phyloP scores from a whole-genome alignment of 2,329 filamentous ascomycete genomes.

The Trichocomaceae sp. region DNA sequence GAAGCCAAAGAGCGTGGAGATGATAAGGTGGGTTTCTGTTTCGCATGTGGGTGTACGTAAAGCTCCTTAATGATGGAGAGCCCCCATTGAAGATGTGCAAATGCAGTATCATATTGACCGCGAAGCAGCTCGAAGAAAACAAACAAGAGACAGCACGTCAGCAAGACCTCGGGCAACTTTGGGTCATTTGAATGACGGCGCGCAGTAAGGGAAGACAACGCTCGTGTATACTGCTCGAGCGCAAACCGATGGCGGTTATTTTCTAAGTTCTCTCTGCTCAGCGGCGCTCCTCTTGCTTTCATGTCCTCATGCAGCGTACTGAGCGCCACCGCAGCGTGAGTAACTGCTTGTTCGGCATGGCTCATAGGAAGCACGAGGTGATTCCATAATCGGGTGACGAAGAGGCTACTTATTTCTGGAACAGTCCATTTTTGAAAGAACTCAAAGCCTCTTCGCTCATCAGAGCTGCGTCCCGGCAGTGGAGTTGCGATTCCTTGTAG shows the following conservation, averaged over 20 bases:
- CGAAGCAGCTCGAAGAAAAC: constrained; percentile 21
- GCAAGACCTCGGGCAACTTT: constrained; percentile 15
- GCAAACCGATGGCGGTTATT: constrained; percentile 20
- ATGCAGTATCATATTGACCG: constrained; percentile 18
- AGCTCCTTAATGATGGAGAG: constrained; percentile 17
- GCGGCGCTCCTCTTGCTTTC: constrained; percentile 11
- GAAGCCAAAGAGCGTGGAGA: not conserved
- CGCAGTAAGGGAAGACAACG: constrained; percentile 16
- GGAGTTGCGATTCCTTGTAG: not conserved
- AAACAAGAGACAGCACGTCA: constrained; percentile 23
- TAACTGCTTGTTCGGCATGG: constrained; percentile 17
- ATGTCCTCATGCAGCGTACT: constrained; percentile 18
- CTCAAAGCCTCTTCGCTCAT: constrained; percentile 18
- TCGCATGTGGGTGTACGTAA: not conserved
- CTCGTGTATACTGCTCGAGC: constrained; percentile 19
- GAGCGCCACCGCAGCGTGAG: constrained; percentile 21
- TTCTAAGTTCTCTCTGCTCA: constrained; percentile 7
- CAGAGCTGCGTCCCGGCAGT: constrained; percentile 5
- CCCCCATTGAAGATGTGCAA: constrained; percentile 20
- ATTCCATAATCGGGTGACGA: constrained; percentile 16
- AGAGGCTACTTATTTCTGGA: constrained; percentile 13
- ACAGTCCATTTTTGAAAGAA: constrained; percentile 18
- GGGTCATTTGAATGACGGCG: constrained; percentile 15
- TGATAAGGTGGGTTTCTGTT: not conserved
- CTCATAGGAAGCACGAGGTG: constrained; percentile 20